Conservation (phyloP, 192 early-diverging fungal genomes). For the Spinellus fusiger region DNA sequence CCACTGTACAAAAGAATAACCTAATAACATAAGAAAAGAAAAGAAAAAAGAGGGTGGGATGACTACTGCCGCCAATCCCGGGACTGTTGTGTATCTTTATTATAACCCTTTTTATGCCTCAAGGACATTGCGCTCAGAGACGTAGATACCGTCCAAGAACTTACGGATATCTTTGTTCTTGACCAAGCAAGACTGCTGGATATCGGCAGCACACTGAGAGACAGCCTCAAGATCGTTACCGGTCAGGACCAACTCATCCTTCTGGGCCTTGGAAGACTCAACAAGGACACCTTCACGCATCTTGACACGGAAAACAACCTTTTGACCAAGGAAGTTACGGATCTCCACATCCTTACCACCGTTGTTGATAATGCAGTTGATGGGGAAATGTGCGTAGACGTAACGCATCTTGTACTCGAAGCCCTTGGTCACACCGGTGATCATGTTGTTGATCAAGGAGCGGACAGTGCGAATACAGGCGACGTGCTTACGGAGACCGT, state of each 20-base stretch:
- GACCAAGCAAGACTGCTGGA: constrained; percentile 90
- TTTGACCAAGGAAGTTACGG: constrained; percentile 98
- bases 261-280: constrained; percentile 70
- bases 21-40: constrained; percentile 1
- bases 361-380: constrained; percentile 86
- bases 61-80: constrained; percentile 28
- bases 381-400: constrained; percentile 99
- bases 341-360: constrained; percentile 81
- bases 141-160: constrained; percentile 46
- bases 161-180: constrained; percentile 99
- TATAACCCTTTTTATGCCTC: constrained; percentile 16
- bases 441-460: constrained; percentile 95
- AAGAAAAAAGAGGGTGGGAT: constrained; percentile 28
- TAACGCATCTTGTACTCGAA: constrained; percentile 99
- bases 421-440: constrained; percentile 96
- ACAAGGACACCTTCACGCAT: constrained; percentile 86
- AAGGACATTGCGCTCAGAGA: constrained; percentile 34
- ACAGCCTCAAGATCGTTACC: constrained; percentile 95
- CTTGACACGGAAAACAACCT: constrained; percentile 77
- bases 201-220: constrained; percentile 90
- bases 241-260: constrained; percentile 91
- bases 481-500: constrained; percentile 95
- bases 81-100: constrained; percentile 30
- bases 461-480: constrained; percentile 96
- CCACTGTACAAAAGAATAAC: too few relatives aligned